Percentiles rank a stretch among this genome's conserved stretches.
Evolutionary conservation across 371 early-diverging fungal species (phyloP).

Genomic region (Mycotypha africana): DNA sequence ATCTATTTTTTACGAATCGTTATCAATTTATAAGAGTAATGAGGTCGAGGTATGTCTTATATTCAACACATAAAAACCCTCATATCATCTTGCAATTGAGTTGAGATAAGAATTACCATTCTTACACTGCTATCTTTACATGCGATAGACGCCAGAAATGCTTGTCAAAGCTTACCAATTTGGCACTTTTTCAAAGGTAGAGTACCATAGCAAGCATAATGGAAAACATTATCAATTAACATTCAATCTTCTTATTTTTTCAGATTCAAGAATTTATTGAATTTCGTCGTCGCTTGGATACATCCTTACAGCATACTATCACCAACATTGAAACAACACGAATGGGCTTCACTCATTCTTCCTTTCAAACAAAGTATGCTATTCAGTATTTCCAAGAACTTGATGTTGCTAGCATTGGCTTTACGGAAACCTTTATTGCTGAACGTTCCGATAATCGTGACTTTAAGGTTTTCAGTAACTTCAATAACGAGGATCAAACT

Average conservation of each 20-base stretch:
- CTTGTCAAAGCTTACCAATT: constrained; percentile 79
- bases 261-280: constrained; percentile 79
- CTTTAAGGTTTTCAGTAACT: constrained; percentile 53
- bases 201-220: neutral
- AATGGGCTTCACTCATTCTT: constrained; percentile 48
- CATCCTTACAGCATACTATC: constrained; percentile 70
- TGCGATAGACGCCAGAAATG: constrained; percentile 78
- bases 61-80: too few relatives aligned
- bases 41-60: constrained; percentile 64
- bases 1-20: constrained; percentile 43
- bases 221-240: constrained; percentile 7
- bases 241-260: too few relatives aligned
- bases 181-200: constrained; percentile 83
- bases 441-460: constrained; percentile 60
- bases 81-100: too few relatives aligned
- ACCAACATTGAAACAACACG: constrained; percentile 54
- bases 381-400: constrained; percentile 54
- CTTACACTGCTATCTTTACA: too few relatives aligned
- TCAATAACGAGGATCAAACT: constrained; percentile 31
- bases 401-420: constrained; percentile 45
- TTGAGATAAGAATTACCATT: too few relatives aligned
- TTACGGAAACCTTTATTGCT: constrained; percentile 29
- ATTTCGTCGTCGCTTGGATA: constrained; percentile 65
- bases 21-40: constrained; percentile 75
- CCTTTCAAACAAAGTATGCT: constrained; percentile 49